phyloP scores from a whole-genome alignment of 2,329 filamentous ascomycete genomes.

The Apiospora hydei region DNA sequence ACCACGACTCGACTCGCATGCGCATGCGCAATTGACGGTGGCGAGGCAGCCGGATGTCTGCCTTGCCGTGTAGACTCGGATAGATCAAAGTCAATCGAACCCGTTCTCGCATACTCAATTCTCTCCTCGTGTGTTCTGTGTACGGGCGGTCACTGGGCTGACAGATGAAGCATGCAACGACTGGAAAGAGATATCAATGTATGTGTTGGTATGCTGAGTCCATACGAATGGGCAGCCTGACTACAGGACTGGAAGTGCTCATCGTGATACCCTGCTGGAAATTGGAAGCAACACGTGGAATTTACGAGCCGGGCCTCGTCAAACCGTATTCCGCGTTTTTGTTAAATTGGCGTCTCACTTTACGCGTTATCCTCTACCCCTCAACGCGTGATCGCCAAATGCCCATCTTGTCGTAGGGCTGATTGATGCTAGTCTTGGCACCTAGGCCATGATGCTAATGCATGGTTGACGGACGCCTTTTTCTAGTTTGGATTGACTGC shows the following conservation, averaged over 20 bases:
- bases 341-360: conserved; percentile 18
- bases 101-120: background rate
- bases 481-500: background rate
- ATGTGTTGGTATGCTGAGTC: background rate
- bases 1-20: background rate
- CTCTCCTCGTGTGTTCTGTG: background rate
- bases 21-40: background rate
- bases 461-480: conserved; percentile 15
- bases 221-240: background rate
- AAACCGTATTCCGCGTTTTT: conserved; percentile 30
- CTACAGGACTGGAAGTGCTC: background rate
- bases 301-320: background rate
- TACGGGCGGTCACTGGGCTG: background rate
- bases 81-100: background rate
- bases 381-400: conserved; percentile 34
- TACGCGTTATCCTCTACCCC: conserved; percentile 30
- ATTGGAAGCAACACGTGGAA: background rate
- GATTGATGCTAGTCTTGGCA: conserved; percentile 20
- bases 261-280: background rate
- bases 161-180: background rate
- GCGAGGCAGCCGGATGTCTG: background rate
- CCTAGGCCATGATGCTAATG: conserved; percentile 19
- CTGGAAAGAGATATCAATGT: background rate
- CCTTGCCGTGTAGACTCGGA: background rate
- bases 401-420: conserved; percentile 12